Evolutionary conservation across 345 rosid genomes (phyloP).

Genomic region (Eucalyptus curtisii): DNA sequence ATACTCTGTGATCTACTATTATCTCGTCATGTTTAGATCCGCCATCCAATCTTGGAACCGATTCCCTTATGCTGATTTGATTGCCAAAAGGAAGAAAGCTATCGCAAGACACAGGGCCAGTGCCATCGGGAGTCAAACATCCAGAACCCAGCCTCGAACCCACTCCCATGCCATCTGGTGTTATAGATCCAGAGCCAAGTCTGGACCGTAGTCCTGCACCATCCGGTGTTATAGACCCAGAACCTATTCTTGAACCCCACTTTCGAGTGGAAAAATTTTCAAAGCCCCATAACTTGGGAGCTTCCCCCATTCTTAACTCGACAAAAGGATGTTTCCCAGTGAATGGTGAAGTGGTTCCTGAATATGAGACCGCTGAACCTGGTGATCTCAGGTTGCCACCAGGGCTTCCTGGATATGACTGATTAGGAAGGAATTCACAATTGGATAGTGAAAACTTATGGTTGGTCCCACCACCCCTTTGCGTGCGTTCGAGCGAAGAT

Average conservation of each 20-base stretch:
- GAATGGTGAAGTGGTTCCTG: conserved; percentile 72
- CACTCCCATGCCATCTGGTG: conserved; percentile 66
- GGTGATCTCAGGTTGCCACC: conserved; percentile 81
- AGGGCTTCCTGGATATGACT: conserved; percentile 75
- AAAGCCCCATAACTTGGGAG: conserved; percentile 55
- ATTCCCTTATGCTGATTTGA: conserved; percentile 33
- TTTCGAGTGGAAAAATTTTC: conserved; percentile 65
- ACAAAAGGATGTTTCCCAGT: conserved; percentile 44
- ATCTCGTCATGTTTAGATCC: conserved; percentile 32
- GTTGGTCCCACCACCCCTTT: conserved; percentile 44
- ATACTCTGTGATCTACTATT: conserved; percentile 59
- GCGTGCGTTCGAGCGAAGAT: conserved; percentile 89
- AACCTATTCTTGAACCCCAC: conserved; percentile 84
- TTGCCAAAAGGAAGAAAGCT: conserved; percentile 14
- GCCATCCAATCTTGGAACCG: conserved; percentile 30
- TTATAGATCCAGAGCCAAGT: conserved; percentile 69
- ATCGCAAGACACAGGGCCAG: conserved; percentile 25
- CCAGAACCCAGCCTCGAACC: conserved; percentile 78
- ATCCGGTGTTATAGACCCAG: conserved; percentile 80
- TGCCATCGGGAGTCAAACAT: conserved; percentile 53
- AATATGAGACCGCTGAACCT: conserved; percentile 66
- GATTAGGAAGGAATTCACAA: conserved; percentile 57
- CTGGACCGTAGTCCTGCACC: conserved; percentile 65
- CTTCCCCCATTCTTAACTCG: conserved; percentile 51
- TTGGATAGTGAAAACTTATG: conserved; percentile 59